Evolutionary conservation across 805 yeast species (phyloP).

Genomic region (Clavispora carvajalis): DNA sequence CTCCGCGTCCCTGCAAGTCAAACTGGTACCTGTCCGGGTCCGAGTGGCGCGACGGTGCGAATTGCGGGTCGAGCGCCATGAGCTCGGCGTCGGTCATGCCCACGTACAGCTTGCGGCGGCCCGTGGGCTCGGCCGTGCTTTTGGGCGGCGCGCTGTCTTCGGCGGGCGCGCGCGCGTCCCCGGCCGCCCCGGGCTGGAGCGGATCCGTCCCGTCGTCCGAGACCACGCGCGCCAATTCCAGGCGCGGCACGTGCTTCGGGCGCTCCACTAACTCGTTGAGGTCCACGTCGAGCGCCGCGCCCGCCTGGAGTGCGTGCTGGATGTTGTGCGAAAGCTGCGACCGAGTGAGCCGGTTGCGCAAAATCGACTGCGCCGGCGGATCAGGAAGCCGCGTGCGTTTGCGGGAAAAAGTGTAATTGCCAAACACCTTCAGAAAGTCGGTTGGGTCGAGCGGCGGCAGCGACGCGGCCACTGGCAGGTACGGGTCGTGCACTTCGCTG

Average conservation of each 20-base stretch:
- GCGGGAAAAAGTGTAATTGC: slow-evolving; percentile 13
- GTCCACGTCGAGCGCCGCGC: slow-evolving; percentile 17
- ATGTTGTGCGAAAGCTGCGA: slow-evolving; percentile 21
- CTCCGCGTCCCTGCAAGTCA: slow-evolving; percentile 27
- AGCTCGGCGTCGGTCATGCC: slow-evolving; percentile 52
- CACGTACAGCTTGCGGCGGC: slow-evolving; percentile 41
- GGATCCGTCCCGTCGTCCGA: not conserved
- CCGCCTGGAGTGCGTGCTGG: slow-evolving; percentile 8
- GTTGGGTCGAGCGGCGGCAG: slow-evolving; percentile 5
- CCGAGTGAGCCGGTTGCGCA: slow-evolving; percentile 31
- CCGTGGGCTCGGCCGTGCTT: slow-evolving; percentile 1
- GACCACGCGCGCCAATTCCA: slow-evolving; percentile 12
- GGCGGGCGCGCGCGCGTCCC: slow-evolving; percentile 3
- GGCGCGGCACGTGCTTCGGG: slow-evolving; percentile 12
- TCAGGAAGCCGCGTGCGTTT: slow-evolving; percentile 19
- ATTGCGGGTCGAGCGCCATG: slow-evolving; percentile 51
- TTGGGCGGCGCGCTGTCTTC: not conserved
- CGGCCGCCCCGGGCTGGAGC: slow-evolving; percentile 1
- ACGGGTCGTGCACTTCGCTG: slow-evolving; percentile 3
- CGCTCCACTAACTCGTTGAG: slow-evolving; percentile 14
- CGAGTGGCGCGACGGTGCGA: slow-evolving; percentile 32
- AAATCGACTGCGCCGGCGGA: slow-evolving; percentile 35
- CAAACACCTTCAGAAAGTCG: slow-evolving; percentile 17
- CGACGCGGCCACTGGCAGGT: slow-evolving; percentile 5
- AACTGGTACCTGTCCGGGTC: slow-evolving; percentile 42